Evolutionary conservation across 352 stramenopile species (phyloP), one percentile per base, ranked within the genome.

Genomic region (Detonula confervacea): DNA sequence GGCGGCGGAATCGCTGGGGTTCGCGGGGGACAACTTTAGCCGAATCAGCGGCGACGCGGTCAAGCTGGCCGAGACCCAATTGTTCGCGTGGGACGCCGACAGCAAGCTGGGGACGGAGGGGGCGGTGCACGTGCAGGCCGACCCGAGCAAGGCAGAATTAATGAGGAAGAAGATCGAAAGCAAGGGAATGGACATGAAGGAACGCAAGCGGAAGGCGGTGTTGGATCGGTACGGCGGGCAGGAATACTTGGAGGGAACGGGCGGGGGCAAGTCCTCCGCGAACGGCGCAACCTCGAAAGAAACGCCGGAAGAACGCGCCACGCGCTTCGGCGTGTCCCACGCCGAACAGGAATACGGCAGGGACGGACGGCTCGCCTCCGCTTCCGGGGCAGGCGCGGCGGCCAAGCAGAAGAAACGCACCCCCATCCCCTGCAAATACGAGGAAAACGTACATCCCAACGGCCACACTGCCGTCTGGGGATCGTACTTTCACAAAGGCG

Each of bases 391-490:
- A 66, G 70, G 73, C n/a, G n/a, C n/a, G 66, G 18, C 16, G 4
- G 44, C 77, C 8, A 62, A 72, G 1, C 65, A 75, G 33, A 87
- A 87, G 76, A 82, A 87, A 46, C 57, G 64, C 3, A 51, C 80
- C 24, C 72, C 93, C 6, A 93, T 94, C 27, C 95, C 93, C 27
- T 98, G 94, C 72, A 99, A 99, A 88, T 99, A 99, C 83, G 92
- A 99, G 30, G 97, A 99, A 88, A 96, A 99, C 80, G 91, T 97
- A 37, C 93, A 96, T 25, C 91, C 96, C 59, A 98, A 98, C 83
- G 98, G 98, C 80, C 98, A 99, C 81, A 97, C 91, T 6, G 92
- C 87, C 16, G 95, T 99, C 9, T 99, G 97, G 97, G 98, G 98
- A 20, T 98, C 94, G 29, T 99, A 96, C 87, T 99, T 98, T 88